A percentile compares a stretch with the other conserved stretches of the same genome.
These are phyloP conservation scores for Plasmodium chabaudi DNA, from an alignment of 169 alveolate species.

Conservation along the genomic window DNA sequence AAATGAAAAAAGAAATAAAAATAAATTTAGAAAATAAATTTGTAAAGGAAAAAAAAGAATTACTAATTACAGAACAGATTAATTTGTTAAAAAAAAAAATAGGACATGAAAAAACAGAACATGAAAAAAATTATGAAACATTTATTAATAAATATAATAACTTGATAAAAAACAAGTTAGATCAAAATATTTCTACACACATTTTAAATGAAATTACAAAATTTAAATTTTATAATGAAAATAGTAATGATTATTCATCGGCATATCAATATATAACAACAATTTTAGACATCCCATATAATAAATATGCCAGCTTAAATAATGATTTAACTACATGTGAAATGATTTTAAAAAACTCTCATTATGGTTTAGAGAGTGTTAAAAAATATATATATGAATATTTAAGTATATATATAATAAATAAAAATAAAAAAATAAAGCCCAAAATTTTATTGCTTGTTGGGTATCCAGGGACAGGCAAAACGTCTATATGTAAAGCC, in stretches of 20 bases:
- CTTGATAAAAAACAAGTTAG: constrained; percentile 2
- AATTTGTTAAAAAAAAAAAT: constrained; percentile 68
- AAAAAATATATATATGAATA: constrained; percentile 94
- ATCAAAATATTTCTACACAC: not conserved
- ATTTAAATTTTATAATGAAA: constrained; percentile 40
- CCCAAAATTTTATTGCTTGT: constrained; percentile 94
- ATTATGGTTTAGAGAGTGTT: constrained; percentile 94
- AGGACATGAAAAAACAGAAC: constrained; percentile 77
- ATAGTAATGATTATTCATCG: constrained; percentile 58
- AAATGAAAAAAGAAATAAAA: constrained; percentile 80
- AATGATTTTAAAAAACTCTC: constrained; percentile 89
- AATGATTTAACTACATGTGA: constrained; percentile 50
- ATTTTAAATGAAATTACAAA: constrained; percentile 38
- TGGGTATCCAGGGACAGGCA: constrained; percentile 98
- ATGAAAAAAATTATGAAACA: constrained; percentile 74
- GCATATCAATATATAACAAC: constrained; percentile 65
- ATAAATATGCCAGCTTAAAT: constrained; percentile 25
- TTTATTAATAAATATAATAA: constrained; percentile 66
- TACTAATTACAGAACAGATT: constrained; percentile 78
- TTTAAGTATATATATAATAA: constrained; percentile 90
- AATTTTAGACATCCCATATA: constrained; percentile 35
- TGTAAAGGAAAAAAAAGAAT: constrained; percentile 80
- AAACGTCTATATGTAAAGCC: constrained; percentile 94
- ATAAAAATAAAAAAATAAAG: constrained; percentile 78
- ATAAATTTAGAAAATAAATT: constrained; percentile 76